Evolutionary conservation across 2,329 filamentous ascomycete species (phyloP).

Genomic region (Helotiales sp.): DNA sequence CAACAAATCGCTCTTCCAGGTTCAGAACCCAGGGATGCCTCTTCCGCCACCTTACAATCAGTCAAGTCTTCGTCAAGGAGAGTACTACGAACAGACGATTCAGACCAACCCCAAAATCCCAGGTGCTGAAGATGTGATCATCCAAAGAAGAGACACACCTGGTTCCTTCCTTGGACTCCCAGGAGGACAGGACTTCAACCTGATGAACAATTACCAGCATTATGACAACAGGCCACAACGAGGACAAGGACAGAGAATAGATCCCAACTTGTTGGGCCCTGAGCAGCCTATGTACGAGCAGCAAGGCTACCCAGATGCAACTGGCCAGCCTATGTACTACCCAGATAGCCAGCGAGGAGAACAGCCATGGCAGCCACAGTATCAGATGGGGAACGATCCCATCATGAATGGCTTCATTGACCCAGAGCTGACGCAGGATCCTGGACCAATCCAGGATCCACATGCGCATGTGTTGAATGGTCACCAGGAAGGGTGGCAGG

Average conservation of each 20-base stretch:
- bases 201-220: conserved; percentile 26
- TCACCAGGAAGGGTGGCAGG: conserved; percentile 35
- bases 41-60: conserved; percentile 46
- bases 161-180: conserved; percentile 38
- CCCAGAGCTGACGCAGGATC: conserved; percentile 22
- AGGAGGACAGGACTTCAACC: conserved; percentile 35
- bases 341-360: conserved; percentile 23
- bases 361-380: conserved; percentile 23
- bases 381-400: conserved; percentile 19
- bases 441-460: conserved; percentile 30
- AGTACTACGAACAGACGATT: conserved; percentile 48
- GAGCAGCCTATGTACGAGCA: conserved; percentile 23
- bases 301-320: conserved; percentile 13
- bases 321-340: conserved; percentile 26
- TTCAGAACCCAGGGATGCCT: conserved; percentile 49
- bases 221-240: conserved; percentile 9
- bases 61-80: conserved; percentile 42
- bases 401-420: conserved; percentile 27
- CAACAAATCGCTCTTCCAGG: conserved; percentile 50
- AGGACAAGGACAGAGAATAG: conserved; percentile 27
- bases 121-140: conserved; percentile 42
- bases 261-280: conserved; percentile 30
- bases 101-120: conserved; percentile 22
- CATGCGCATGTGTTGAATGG: conserved; percentile 32
- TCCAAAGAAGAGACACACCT: conserved; percentile 41